Base-by-base conservation (phyloP, 1,284 basidiomycete genomes). In the Apiotrichum sp. region DNA sequence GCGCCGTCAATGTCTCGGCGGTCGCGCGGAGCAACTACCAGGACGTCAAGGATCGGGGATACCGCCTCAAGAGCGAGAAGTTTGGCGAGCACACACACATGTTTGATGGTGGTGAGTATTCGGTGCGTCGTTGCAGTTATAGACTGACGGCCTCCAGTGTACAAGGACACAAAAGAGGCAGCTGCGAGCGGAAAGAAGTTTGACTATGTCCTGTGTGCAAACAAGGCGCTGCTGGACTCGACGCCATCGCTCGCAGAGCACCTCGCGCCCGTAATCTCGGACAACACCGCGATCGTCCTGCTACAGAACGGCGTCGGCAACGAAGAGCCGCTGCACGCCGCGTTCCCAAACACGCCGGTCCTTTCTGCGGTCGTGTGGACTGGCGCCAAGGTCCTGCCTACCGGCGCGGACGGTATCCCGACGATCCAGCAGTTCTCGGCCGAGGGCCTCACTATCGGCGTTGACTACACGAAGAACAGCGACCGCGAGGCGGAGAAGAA, bases 301-400 rank as follows among this genome's bases (percentile, higher is more conserved):
- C 68, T 80, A 0, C 79, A 80, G 65, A 80, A 80, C 61, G 79
- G 79, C 29, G 76, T 80, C 4, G 79, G 78, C 6, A 76, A 76
- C 51, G 79, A 80, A 65, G 77, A 70, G 32, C 77, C 79, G 14
- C 69, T 79, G 31, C 72, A 77, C 57, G 57, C 60, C 2, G 66
- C 66, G 16, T 76, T 80, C 63, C 77, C 78, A 1, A 42, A 61
- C 39, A 78, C 70, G 54, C 76, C 76, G 6, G 68, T 79, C 53
- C 74, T 80, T 41, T 79, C 77, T 55, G 77, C 78, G 14, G 78
- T 79, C 5, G 78, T 78, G 10, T 78, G 67, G 75, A 78, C 70
- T 14, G 79, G 72, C 62, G 79, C 64, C 35, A 75, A 64, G 65
- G 69, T 66, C 10, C 54, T 74, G 0, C 59, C 62, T 7, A 22